A percentile compares a stretch with the other conserved stretches of the same genome.
Evolutionary conservation across 2,329 filamentous ascomycete genomes (phyloP).

Genomic region (Kalmusia sp.): DNA sequence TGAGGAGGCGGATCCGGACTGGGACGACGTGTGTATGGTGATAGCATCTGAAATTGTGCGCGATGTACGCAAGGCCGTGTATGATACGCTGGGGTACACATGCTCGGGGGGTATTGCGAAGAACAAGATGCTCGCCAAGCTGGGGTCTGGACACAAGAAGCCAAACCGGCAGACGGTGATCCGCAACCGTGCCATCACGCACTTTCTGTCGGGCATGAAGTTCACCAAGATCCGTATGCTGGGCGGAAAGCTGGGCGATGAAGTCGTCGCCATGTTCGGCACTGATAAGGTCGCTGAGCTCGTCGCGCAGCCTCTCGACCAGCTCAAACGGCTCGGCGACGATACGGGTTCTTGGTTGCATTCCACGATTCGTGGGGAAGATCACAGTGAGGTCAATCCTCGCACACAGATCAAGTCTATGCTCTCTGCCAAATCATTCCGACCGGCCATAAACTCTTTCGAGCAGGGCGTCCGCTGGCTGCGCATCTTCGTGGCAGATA

Average conservation of each 20-base stretch:
- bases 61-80: slow-evolving; percentile 72
- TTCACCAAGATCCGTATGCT: slow-evolving; percentile 94
- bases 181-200: slow-evolving; percentile 78
- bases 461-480: slow-evolving; percentile 88
- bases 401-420: slow-evolving; percentile 96
- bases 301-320: slow-evolving; percentile 73
- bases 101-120: slow-evolving; percentile 87
- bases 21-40: slow-evolving; percentile 90
- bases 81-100: slow-evolving; percentile 79
- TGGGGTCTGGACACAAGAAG: slow-evolving; percentile 91
- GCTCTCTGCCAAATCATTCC: slow-evolving; percentile 95
- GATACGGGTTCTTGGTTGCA: slow-evolving; percentile 88
- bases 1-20: slow-evolving; percentile 85
- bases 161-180: slow-evolving; percentile 95
- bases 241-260: slow-evolving; percentile 93
- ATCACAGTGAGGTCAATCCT: slow-evolving; percentile 86
- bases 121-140: slow-evolving; percentile 95
- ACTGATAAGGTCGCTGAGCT: slow-evolving; percentile 82
- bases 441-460: slow-evolving; percentile 77
- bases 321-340: slow-evolving; percentile 79
- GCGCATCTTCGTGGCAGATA: slow-evolving; percentile 88
- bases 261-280: slow-evolving; percentile 79
- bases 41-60: slow-evolving; percentile 90
- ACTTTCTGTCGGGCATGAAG: slow-evolving; percentile 85
- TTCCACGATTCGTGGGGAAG: slow-evolving; percentile 82